These are phyloP conservation scores for Stachybotrys echinatus DNA, from an alignment of 2,329 filamentous ascomycete species.

Conservation along the genomic window DNA sequence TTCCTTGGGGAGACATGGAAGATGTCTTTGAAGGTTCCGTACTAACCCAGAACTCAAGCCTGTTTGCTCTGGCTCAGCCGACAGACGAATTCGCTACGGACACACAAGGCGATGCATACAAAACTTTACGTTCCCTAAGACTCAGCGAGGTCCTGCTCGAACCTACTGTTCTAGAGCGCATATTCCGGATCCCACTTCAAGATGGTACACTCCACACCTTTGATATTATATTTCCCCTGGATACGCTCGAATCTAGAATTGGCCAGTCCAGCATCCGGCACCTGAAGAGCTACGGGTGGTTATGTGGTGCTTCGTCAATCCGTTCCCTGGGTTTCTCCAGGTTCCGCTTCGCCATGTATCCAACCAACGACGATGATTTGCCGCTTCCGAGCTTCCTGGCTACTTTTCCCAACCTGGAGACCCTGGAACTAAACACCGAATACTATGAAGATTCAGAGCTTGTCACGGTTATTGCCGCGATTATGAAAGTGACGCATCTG, in stretches of 20 bases:
- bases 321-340: constrained; percentile 26
- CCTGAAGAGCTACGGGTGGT: constrained; percentile 26
- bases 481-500: constrained; percentile 23
- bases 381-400: constrained; percentile 27
- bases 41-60: neutral
- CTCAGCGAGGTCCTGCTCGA: constrained; percentile 17
- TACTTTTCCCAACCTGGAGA: constrained; percentile 29
- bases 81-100: constrained; percentile 2
- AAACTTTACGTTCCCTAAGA: constrained; percentile 20
- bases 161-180: constrained; percentile 14
- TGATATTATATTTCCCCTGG: constrained; percentile 29
- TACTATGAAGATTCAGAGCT: constrained; percentile 21
- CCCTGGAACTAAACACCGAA: constrained; percentile 25
- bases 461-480: constrained; percentile 19
- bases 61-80: constrained; percentile 2
- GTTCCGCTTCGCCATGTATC: constrained; percentile 26
- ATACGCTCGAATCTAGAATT: constrained; percentile 11
- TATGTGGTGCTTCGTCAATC: constrained; percentile 26
- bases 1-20: constrained; percentile 11
- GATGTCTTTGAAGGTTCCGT: neutral
- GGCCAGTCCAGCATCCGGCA: constrained; percentile 21
- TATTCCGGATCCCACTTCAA: constrained; percentile 18
- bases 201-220: constrained; percentile 24
- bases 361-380: constrained; percentile 19
- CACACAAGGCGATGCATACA: constrained; percentile 13